Evolutionary conservation across 108 stramenopile species (phyloP).

Genomic region (Cyclotella sp.): DNA sequence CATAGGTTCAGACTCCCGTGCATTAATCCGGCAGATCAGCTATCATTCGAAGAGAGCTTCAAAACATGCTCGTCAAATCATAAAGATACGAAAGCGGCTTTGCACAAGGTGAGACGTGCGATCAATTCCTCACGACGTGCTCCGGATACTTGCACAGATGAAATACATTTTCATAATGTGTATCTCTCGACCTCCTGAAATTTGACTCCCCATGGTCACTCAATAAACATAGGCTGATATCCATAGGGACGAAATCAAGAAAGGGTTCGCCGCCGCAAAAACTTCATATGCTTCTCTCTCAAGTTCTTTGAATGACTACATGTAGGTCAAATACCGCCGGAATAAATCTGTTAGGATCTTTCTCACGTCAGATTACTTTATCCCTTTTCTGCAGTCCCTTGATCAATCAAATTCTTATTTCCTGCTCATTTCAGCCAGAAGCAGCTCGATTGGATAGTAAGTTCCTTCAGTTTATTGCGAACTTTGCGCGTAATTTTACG

Average conservation of each 20-base stretch:
- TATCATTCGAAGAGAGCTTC: slow-evolving; percentile 76
- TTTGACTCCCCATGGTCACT: no score
- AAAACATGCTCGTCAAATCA: slow-evolving; percentile 52
- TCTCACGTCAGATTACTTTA: neutral
- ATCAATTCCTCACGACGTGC: neutral
- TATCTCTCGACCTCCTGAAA: neutral
- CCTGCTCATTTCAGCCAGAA: slow-evolving; percentile 88
- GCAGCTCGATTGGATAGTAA: slow-evolving; percentile 74
- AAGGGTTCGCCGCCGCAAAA: slow-evolving; percentile 41
- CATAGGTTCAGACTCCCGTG: slow-evolving; percentile 71
- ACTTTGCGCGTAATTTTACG: neutral
- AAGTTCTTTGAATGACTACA: slow-evolving; percentile 40
- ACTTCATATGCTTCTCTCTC: slow-evolving; percentile 28
- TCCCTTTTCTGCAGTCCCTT: slow-evolving; percentile 44
- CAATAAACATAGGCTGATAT: slow-evolving; percentile 29
- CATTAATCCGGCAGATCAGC: slow-evolving; percentile 49
- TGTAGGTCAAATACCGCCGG: slow-evolving; percentile 16
- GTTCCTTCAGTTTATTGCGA: slow-evolving; percentile 29
- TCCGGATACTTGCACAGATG: no score
- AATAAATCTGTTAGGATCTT: neutral
- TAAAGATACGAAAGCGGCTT: slow-evolving; percentile 25
- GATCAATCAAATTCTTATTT: slow-evolving; percentile 80
- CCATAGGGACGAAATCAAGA: slow-evolving; percentile 40
- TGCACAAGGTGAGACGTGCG: slow-evolving; percentile 17
- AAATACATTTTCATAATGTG: neutral